Conservation (phyloP, 306 rosid species). For the Casuarina cunninghamiana region DNA sequence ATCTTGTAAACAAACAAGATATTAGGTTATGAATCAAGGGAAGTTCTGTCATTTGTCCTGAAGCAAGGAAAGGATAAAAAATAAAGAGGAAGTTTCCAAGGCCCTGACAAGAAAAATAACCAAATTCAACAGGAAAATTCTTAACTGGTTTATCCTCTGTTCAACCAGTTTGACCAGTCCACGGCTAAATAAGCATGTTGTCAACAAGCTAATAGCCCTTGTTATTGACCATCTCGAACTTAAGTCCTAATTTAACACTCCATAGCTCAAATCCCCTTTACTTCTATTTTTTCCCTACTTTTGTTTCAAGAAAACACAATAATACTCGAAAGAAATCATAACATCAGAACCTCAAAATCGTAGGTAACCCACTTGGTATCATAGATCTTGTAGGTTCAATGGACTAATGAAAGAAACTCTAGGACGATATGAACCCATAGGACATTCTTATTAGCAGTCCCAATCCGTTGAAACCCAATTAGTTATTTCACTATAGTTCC, state of each 20-base stretch:
- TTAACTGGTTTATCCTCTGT: neutral
- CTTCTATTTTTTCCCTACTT: neutral
- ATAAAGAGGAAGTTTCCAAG: conserved; percentile 5
- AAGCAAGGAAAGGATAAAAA: neutral
- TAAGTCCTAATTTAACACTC: too few species aligned
- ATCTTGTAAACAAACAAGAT: neutral
- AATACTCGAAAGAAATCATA: neutral
- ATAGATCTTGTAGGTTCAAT: neutral
- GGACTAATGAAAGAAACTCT: neutral
- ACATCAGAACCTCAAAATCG: neutral
- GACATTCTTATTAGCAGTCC: too few species aligned
- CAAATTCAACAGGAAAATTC: neutral
- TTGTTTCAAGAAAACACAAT: neutral
- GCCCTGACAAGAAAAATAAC: conserved; percentile 19
- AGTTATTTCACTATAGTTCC: too few species aligned
- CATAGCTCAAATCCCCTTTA: too few species aligned
- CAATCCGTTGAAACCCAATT: too few species aligned
- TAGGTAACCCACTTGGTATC: neutral
- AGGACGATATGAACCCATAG: too few species aligned
- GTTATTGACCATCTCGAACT: too few species aligned
- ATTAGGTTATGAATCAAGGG: neutral
- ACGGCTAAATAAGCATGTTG: too few species aligned
- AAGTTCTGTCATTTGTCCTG: neutral
- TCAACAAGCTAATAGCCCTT: too few species aligned
- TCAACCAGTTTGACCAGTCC: neutral